Evolutionary conservation across 805 yeast genomes (phyloP), one percentile per base, ranked within the genome.

Genomic region (Debaryomyces hansenii): DNA sequence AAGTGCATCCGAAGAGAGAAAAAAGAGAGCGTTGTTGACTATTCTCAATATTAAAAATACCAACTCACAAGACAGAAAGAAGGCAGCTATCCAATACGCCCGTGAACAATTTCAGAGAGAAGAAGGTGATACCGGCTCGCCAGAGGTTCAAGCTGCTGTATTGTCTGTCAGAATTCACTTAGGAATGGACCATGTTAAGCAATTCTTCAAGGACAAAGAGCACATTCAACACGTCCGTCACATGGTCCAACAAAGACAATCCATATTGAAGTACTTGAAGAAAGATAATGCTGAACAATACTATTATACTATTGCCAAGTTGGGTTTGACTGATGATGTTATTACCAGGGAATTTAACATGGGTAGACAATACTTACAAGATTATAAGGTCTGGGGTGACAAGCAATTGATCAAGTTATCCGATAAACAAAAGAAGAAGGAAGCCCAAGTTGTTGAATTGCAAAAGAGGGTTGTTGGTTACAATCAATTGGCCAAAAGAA

Each of bases 61-160:
- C 20, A 75, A 77, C 53, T 76, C 77, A 42, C 62, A 67, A 15
- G 90, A 87, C 52, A 72, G 74, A 47, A 72, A 77, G 57, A 79
- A 80, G 53, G 63, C 80, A 54, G 86, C 89, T 24, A 72, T 81
- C 2, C 68, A 69, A 39, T 64, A 85, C 39, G 97, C 97, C 1
- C 75, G 82, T 42, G 69, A 78, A 55, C 97, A 92, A 69, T 91
- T 92, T 66, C 83, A 82, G 56, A 77, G 96, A 58, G 76, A 78
- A 52, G 90, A 84, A 39, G 96, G 96, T 44, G 98, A 94, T 64
- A 88, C 97, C 0, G 97, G 96, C 2, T 88, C 96, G 1, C 83
- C 96, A 44, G 98, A 92, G 69, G 97, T 91, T 20, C 97, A 91
- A 67, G 97, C 98, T 2, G 98, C 97, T 2, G 78, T 88, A 21